Percentiles rank a stretch among this genome's conserved stretches.
Conservation (phyloP, 306 rosid genomes). For the Oemleria cerasiformis region DNA sequence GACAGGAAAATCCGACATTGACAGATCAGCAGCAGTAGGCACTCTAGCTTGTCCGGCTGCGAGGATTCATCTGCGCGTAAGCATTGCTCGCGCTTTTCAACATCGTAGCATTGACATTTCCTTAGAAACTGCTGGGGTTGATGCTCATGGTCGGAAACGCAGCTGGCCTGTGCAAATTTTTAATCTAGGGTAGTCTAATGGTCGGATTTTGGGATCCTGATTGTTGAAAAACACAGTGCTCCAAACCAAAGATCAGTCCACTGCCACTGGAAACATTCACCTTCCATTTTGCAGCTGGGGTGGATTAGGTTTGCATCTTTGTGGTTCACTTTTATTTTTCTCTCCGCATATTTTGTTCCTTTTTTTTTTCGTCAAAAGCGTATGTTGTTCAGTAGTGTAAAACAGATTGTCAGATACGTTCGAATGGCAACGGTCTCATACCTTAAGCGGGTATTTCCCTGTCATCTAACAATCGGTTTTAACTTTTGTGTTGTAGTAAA, state of each 20-base stretch:
- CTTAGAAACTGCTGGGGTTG: conserved; percentile 62
- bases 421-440: no score
- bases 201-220: conserved; percentile 1
- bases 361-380: not conserved
- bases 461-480: no score
- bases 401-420: no score
- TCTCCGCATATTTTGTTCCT: not conserved
- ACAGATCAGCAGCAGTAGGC: conserved; percentile 48
- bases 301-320: not conserved
- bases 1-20: conserved; percentile 22
- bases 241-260: not conserved
- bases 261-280: not conserved
- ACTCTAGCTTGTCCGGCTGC: conserved; percentile 55
- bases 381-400: not conserved
- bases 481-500: no score
- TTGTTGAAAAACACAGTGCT: conserved; percentile 24
- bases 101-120: conserved; percentile 95
- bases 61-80: conserved; percentile 62
- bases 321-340: not conserved
- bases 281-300: not conserved
- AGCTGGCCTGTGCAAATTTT: conserved; percentile 72
- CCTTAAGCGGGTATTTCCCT: no score
- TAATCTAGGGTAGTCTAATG: conserved; percentile 36
- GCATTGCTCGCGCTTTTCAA: conserved; percentile 76
- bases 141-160: conserved; percentile 46